Evolutionary conservation across 768 basidiomycete species (phyloP), one percentile per base, ranked within the genome.

Genomic region (Psilocybe azurescens): DNA sequence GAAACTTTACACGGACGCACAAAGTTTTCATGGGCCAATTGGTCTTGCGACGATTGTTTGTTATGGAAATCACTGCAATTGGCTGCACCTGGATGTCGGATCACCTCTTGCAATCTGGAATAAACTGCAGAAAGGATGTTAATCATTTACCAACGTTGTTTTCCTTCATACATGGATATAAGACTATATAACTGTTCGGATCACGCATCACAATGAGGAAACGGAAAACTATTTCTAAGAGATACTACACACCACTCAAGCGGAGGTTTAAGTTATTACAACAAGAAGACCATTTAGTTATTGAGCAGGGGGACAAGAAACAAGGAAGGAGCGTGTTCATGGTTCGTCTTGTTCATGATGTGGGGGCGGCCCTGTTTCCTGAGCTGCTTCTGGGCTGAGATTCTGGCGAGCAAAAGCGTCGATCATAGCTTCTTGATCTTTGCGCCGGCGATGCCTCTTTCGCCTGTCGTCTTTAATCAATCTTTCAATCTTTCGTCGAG

Each of bases 401-500:
- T 80, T 79, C 69, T 84, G 83, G 61, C 75, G 86, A 46, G 90
- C 86, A 71, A 94, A 93, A 5, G 90, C 89, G 70, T 90, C 89
- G 61, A 94, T 80, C 83, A 94, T 87, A 28, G 89, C 81, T 58
- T 94, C 93, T 69, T 93, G 90, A 69, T 94, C 93, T 72, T 90
- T 91, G 68, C 92, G 88, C 58, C 92, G 82, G 68, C 84, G 90
- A 74, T 94, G 93, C 65, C 93, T 83, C 74, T 83, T 86, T 67
- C 91, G 83, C 65, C 91, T 83, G 77, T 94, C 93, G 51, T 94
- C 93, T 72, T 91, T 93, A 71, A 94, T 93, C n/a, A 89, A 78
- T 33, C 89, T 84, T 66, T 93, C 89, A 56, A 94, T 86, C 67
- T 87, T 86, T 67, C 90, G 85, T 52, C 91, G 85, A 30, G 81